A percentile compares a stretch with the other conserved stretches of the same genome.
phyloP scores from a whole-genome alignment of 1,284 basidiomycete species.

The Volvariella volvacea region DNA sequence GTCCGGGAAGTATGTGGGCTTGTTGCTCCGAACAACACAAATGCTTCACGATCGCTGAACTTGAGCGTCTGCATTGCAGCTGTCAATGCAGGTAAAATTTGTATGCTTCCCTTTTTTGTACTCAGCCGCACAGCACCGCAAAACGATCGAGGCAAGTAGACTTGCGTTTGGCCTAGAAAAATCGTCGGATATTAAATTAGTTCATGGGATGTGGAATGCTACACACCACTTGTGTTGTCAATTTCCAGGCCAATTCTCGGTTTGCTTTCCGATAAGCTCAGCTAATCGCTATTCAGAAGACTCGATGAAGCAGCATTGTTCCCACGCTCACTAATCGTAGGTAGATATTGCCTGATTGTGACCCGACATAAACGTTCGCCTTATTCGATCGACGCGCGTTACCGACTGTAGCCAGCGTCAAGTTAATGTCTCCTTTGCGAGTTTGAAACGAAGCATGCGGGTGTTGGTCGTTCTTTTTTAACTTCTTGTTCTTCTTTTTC shows the following conservation, averaged over 20 bases:
- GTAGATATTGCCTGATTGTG: constrained; percentile 26
- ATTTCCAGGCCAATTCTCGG: constrained; percentile 31
- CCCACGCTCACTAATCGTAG: constrained; percentile 27
- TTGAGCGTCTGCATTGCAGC: constrained; percentile 27
- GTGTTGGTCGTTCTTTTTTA: constrained; percentile 16
- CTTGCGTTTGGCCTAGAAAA: constrained; percentile 25
- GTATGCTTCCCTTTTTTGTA: constrained; percentile 25
- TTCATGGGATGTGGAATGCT: too few species aligned
- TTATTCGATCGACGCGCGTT: constrained; percentile 16
- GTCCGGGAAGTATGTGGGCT: too few species aligned
- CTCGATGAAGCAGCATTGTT: constrained; percentile 1
- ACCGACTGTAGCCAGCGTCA: constrained; percentile 28
- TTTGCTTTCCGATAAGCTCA: constrained; percentile 19
- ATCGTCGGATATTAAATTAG: background rate
- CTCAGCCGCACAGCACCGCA: constrained; percentile 31
- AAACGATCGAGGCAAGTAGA: constrained; percentile 30
- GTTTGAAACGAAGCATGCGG: constrained; percentile 34
- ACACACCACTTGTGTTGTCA: constrained; percentile 25
- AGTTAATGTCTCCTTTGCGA: constrained; percentile 26
- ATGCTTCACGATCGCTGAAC: background rate
- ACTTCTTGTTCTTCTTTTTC: constrained; percentile 7
- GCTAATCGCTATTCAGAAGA: constrained; percentile 10
- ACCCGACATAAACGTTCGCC: constrained; percentile 26
- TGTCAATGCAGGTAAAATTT: constrained; percentile 26
- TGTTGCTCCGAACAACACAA: too few species aligned